These are phyloP conservation scores for Neurospora hispaniola DNA, from an alignment of 495 filamentous ascomycete species.

Conservation along the genomic window DNA sequence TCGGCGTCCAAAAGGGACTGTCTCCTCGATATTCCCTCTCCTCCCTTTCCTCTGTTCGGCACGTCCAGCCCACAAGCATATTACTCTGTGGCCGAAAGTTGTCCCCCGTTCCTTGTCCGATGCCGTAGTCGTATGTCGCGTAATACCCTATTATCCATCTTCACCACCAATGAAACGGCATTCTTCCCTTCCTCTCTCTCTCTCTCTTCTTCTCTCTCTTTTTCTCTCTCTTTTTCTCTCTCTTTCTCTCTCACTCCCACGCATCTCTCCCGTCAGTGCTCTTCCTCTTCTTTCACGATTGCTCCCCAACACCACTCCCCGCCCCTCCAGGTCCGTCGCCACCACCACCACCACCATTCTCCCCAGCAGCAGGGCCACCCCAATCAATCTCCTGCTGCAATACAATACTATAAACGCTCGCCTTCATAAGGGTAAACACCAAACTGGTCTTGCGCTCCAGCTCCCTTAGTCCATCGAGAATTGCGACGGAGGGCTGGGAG, in stretches of 20 bases:
- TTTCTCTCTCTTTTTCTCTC: no score
- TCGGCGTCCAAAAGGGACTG: background rate
- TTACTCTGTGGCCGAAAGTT: background rate
- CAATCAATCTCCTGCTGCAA: constrained; percentile 85
- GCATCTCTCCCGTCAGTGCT: background rate
- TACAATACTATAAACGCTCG: constrained; percentile 96
- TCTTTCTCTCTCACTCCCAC: no score
- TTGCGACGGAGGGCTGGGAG: constrained; percentile 52
- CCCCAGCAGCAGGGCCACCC: constrained; percentile 21
- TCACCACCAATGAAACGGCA: background rate
- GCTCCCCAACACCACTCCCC: background rate
- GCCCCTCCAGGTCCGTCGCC: background rate
- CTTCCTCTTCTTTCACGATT: background rate
- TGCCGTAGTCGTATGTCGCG: background rate
- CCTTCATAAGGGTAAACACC: constrained; percentile 91
- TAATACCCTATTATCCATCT: background rate
- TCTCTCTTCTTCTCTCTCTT: no score
- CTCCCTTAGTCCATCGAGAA: constrained; percentile 73
- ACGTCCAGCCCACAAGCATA: background rate
- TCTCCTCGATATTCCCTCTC: background rate
- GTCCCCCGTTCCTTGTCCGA: background rate
- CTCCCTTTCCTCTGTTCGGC: background rate
- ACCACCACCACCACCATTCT: background rate
- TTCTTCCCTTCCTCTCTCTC: background rate
- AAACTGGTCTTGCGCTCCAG: constrained; percentile 89